A percentile compares a stretch with the other conserved stretches of the same genome.
Conservation (phyloP, 768 basidiomycete species). For the Russula griseocarnosa region DNA sequence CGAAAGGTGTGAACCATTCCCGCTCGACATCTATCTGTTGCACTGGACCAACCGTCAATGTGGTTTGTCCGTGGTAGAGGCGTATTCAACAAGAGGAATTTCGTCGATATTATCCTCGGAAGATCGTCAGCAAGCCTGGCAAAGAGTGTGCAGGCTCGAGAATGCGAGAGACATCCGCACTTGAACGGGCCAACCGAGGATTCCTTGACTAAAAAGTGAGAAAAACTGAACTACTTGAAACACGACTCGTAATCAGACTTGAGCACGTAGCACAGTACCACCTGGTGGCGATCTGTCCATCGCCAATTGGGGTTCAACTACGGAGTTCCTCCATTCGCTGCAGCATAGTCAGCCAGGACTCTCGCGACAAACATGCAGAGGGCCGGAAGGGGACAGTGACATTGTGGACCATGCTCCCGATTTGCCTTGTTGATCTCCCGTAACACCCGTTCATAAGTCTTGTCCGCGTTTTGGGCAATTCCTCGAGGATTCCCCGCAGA, state of each 20-base stretch:
- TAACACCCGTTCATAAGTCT: constrained; percentile 4
- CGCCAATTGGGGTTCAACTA: constrained; percentile 4
- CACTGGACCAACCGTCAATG: constrained; percentile 3
- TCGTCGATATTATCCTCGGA: not conserved
- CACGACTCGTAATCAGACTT: not conserved
- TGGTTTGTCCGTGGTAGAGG: constrained; percentile 1
- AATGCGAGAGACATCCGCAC: constrained; percentile 1
- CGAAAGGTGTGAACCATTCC: too few relatives aligned
- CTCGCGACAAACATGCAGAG: constrained; percentile 6
- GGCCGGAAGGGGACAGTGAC: constrained; percentile 1
- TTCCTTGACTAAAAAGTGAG: constrained; percentile 17
- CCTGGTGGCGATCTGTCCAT: not conserved
- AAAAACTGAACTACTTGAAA: constrained; percentile 14
- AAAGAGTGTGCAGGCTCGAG: constrained; percentile 7
- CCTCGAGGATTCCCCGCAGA: constrained; percentile 1
- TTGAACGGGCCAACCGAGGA: not conserved
- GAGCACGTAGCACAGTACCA: constrained; percentile 13
- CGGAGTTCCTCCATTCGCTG: not conserved
- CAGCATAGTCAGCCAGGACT: constrained; percentile 16
- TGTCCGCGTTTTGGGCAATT: constrained; percentile 1
- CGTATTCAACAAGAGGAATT: constrained; percentile 3
- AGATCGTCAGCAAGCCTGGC: constrained; percentile 8
- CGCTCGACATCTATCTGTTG: not conserved
- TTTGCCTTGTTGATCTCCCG: not conserved
- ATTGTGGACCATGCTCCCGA: constrained; percentile 10